phyloP scores from a whole-genome alignment of 495 filamentous ascomycete genomes.

The Aspergillus funiculosus region DNA sequence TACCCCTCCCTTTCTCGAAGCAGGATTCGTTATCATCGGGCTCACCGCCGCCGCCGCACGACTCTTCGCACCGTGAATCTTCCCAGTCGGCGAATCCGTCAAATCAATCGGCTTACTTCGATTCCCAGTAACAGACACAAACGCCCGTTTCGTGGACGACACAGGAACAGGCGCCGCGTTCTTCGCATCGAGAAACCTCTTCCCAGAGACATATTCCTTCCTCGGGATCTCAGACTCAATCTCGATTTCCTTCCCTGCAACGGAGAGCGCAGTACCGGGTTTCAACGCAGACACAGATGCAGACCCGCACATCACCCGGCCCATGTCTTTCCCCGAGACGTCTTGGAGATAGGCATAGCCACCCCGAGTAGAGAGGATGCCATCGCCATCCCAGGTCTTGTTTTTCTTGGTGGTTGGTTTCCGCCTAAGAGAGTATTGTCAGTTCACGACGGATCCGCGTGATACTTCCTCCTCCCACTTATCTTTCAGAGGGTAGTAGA shows the following conservation, averaged over 20 bases:
- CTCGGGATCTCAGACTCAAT: slow-evolving; percentile 60
- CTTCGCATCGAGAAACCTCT: slow-evolving; percentile 38
- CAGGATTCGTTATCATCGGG: slow-evolving; percentile 14
- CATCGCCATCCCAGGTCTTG: slow-evolving; percentile 87
- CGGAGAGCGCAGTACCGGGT: slow-evolving; percentile 55
- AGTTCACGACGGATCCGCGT: too few species aligned
- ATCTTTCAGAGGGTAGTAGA: not conserved
- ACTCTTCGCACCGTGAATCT: not conserved
- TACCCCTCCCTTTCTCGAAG: slow-evolving; percentile 19
- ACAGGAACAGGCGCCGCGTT: slow-evolving; percentile 18
- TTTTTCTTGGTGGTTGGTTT: slow-evolving; percentile 74
- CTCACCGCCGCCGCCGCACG: too few species aligned
- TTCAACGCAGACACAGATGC: slow-evolving; percentile 47
- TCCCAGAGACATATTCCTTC: slow-evolving; percentile 57
- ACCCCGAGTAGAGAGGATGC: slow-evolving; percentile 52
- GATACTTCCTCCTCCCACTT: not conserved
- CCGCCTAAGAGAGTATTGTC: slow-evolving; percentile 44
- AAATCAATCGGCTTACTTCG: not conserved
- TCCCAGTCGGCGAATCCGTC: slow-evolving; percentile 2
- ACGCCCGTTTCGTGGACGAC: slow-evolving; percentile 18
- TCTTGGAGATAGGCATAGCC: slow-evolving; percentile 62
- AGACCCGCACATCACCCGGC: slow-evolving; percentile 49
- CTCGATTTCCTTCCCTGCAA: slow-evolving; percentile 71
- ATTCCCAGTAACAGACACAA: slow-evolving; percentile 18
- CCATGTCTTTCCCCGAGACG: slow-evolving; percentile 62